A percentile compares a stretch with the other conserved stretches of the same genome.
Conservation (phyloP, 177 flowering plant species). For the Vitis hybrid region DNA sequence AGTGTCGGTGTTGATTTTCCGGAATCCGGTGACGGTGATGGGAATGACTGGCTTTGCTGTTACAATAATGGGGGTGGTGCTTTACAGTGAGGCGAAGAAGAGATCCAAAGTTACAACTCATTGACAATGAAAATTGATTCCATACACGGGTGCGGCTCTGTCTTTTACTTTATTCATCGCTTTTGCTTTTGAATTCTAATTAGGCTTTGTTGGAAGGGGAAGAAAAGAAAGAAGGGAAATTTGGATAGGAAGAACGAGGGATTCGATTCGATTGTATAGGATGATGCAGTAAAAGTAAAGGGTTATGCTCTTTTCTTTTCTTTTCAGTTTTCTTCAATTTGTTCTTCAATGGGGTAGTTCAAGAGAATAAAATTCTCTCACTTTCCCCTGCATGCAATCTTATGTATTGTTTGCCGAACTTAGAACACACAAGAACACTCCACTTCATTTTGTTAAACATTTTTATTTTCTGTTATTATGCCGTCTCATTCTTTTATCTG, state of each 20-base stretch:
- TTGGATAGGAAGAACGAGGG: constrained; percentile 7
- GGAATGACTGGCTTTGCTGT: constrained; percentile 88
- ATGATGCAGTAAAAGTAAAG: constrained; percentile 20
- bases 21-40: constrained; percentile 94
- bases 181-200: constrained; percentile 11
- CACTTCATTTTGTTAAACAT: too few species aligned
- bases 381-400: constrained; percentile 25
- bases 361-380: constrained; percentile 29
- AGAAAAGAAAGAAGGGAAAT: constrained; percentile 12
- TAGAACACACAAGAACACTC: constrained; percentile 5
- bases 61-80: constrained; percentile 90
- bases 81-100: constrained; percentile 94
- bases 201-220: constrained; percentile 7
- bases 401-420: constrained; percentile 16
- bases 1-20: constrained; percentile 87
- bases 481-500: constrained; percentile 9
- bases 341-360: constrained; percentile 18
- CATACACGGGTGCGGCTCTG: constrained; percentile 20
- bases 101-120: constrained; percentile 58
- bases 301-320: constrained; percentile 15
- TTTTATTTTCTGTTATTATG: too few species aligned
- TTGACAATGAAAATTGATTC: constrained; percentile 21
- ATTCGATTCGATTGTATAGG: constrained; percentile 31
- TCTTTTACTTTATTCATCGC: constrained; percentile 8
- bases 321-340: constrained; percentile 16